Evolutionary conservation across 306 rosid species (phyloP).

Genomic region (Trifolium repens): DNA sequence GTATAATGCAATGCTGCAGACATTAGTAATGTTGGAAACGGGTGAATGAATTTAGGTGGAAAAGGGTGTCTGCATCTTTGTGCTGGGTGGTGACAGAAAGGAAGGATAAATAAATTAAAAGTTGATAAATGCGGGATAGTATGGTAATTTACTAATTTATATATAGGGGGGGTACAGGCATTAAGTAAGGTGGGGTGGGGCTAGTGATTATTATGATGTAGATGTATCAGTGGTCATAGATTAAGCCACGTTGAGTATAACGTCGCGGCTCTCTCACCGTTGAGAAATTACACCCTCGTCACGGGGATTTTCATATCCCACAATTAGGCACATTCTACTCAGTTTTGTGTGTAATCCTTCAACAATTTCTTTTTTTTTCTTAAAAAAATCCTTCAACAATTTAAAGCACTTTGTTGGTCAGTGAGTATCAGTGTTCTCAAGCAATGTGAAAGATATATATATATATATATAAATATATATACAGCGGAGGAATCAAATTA

Average conservation of each 20-base stretch:
- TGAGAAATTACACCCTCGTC: conserved; percentile 39
- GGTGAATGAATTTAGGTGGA: background rate
- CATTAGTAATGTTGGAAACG: background rate
- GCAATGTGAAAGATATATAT: too few relatives aligned
- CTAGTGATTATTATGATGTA: background rate
- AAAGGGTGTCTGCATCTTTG: conserved; percentile 13
- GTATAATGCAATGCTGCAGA: background rate
- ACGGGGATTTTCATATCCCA: conserved; percentile 47
- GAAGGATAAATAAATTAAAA: background rate
- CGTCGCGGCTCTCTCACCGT: conserved; percentile 57
- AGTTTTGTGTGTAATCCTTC: too few relatives aligned
- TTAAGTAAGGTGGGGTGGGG: conserved; percentile 6
- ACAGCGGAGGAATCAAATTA: too few relatives aligned
- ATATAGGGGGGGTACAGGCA: conserved; percentile 13
- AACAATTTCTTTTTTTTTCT: too few relatives aligned
- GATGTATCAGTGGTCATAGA: conserved; percentile 49
- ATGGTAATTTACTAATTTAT: background rate
- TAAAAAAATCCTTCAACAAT: too few relatives aligned
- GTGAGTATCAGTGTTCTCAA: too few relatives aligned
- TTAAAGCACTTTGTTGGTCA: too few relatives aligned
- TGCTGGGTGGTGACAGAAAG: background rate
- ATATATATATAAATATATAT: too few relatives aligned
- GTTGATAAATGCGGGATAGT: background rate
- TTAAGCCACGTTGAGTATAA: conserved; percentile 53
- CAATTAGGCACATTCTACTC: too few relatives aligned